Evolutionary conservation across 345 rosid genomes (phyloP).

Genomic region (Aethionema arabicum): DNA sequence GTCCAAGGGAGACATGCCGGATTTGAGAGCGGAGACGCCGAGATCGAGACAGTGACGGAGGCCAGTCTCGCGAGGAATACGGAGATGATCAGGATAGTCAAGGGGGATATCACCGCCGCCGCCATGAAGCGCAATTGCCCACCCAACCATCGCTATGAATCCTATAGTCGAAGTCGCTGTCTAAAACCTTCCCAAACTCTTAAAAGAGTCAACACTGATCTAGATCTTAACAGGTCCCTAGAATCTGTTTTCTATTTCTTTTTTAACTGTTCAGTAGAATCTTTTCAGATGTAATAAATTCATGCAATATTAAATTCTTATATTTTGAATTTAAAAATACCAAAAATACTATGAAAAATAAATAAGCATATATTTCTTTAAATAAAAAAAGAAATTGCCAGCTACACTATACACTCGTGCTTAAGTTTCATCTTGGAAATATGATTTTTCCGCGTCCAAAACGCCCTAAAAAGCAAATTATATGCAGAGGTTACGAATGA

Average conservation of each 20-base stretch:
- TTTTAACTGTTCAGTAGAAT: not conserved
- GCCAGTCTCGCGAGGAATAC: conserved; percentile 68
- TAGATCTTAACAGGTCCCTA: too few relatives aligned
- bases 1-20: conserved; percentile 67
- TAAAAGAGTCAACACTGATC: too few relatives aligned
- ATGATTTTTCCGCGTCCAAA: conserved; percentile 57
- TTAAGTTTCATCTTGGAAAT: conserved; percentile 39
- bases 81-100: conserved; percentile 54
- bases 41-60: conserved; percentile 85
- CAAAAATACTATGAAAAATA: too few relatives aligned
- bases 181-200: not conserved
- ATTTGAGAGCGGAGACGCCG: conserved; percentile 74
- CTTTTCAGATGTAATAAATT: not conserved
- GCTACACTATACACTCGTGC: not conserved
- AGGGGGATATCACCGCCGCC: conserved; percentile 77
- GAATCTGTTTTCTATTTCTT: not conserved
- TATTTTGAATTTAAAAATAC: not conserved
- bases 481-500: conserved; percentile 9
- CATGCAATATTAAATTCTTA: not conserved
- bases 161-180: not conserved
- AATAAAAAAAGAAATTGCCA: too few relatives aligned
- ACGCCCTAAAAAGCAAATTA: conserved; percentile 49
- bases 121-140: conserved; percentile 96
- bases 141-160: conserved; percentile 46
- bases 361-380: too few relatives aligned